Base-by-base conservation (phyloP, 257 asterid genomes). In the Nicotiana paniculata region DNA sequence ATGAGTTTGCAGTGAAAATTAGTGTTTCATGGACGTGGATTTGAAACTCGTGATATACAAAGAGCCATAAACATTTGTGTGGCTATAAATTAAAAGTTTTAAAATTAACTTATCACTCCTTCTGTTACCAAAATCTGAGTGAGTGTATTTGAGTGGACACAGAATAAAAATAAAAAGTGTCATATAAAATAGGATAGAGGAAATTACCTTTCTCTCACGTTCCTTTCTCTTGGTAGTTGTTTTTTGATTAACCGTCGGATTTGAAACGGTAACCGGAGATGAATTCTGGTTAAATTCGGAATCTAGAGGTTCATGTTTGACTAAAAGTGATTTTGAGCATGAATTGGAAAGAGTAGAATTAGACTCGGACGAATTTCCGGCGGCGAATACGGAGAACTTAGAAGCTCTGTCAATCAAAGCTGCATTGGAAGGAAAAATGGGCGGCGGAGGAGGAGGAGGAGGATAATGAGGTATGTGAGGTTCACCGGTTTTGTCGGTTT, bases 231-330 rank as follows among this genome's bases (percentile, higher is more conserved):
- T 95, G 24, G 24, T 21, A 43, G 88, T 64, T 78, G 94, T 82
- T 82, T 87, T 89, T 72, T 77, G 88, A 63, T 93, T 63, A 65
- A 59, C 81, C 59, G 76, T 83, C 43, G 90, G 95, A 81, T 89
- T 86, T 5, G 97, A 89, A 84, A 43, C 11, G 48, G 77, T 86
- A 4, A 85, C 85, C 63, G 92, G 93, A 28, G 94, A 90, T 43
- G 93, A 89, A 85, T 88, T 85, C 21, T 83, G 95, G 82, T 78
- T 85, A 6, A 89, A 91, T 74, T 89, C 90, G 21, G 97, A 90
- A 65, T 94, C 97, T 81, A 81, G 11, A 2, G 93, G 97, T 88
- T 96, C 98, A 70, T 86, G 92, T 88, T 96, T 96, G 86, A 96
- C 92, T 5, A 26, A 79, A 16, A 82, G 84, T 86, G 86, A 72